Evolutionary conservation across 176 grass and related monocot genomes (phyloP), one percentile per base, ranked within the genome.

Genomic region (Leersia perrieri): DNA sequence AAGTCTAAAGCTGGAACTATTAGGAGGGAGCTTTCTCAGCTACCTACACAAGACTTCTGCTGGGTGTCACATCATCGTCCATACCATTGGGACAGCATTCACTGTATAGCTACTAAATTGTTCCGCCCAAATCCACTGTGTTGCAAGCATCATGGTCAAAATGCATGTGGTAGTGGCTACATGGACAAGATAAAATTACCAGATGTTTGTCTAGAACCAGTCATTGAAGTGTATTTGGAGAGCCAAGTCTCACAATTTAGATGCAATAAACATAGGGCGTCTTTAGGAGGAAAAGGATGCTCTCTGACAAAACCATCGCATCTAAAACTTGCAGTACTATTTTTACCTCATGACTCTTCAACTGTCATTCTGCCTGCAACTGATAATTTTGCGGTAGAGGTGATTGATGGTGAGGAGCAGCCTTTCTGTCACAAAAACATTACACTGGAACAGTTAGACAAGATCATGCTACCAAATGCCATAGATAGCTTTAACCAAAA

Each of bases 101-200:
- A 82, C 20, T 12, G 8, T 15, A 34, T 0, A 12, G 2, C 4
- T 11, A 79, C 61, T n/a, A 20, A 49, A 11, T 82, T 55, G 57
- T 64, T 49, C 34, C 67, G 68, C 26, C 68, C 79, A 82, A 33
- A 82, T 36, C 79, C 79, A 25, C 32, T 32, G 62, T 82, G 80
- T 34, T 82, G 80, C 38, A 73, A 63, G 38, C 53, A 81, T 3
- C 27, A 15, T 80, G 25, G 5, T 38, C 51, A 42, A 33, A 35
- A 31, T 23, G n/a, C 20, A 58, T 14, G 0, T 8, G 5, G 5
- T 41, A 20, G 9, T 71, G 29, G 16, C 26, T 60, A 42, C 34
- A 22, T 28, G 38, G 9, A 41, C 4, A 60, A 11, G 2, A 5
- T 7, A 26, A 2, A 5, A 16, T 16, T 66, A 23, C 25, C 31